Conservation (phyloP, 2,329 filamentous ascomycete species). For the Venturia nashicola region DNA sequence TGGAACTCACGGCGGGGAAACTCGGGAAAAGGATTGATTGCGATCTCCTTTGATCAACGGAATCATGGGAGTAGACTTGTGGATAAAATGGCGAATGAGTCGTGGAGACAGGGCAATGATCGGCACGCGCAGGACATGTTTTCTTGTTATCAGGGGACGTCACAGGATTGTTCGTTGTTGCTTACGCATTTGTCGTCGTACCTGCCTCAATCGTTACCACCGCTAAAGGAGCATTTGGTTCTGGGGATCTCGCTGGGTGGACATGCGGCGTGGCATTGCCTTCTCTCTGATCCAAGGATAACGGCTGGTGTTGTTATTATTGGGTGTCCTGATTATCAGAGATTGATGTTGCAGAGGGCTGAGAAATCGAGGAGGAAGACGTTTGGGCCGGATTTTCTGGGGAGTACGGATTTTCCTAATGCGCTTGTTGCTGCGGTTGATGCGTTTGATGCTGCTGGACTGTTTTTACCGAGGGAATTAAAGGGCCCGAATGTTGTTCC, state of each 20-base stretch:
- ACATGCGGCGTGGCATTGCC: slow-evolving; percentile 73
- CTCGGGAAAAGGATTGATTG: slow-evolving; percentile 51
- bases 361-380: slow-evolving; percentile 52
- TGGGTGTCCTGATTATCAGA: slow-evolving; percentile 78
- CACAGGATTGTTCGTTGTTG: slow-evolving; percentile 60
- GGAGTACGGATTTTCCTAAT: slow-evolving; percentile 64
- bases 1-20: slow-evolving; percentile 43
- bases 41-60: slow-evolving; percentile 78
- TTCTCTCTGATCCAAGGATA: slow-evolving; percentile 68
- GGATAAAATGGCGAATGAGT: slow-evolving; percentile 54
- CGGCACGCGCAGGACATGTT: slow-evolving; percentile 91
- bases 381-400: slow-evolving; percentile 57
- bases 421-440: slow-evolving; percentile 52
- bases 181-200: slow-evolving; percentile 71
- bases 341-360: slow-evolving; percentile 72
- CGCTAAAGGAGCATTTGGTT: slow-evolving; percentile 52
- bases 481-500: neutral
- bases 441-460: slow-evolving; percentile 60
- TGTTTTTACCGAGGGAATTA: slow-evolving; percentile 43
- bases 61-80: slow-evolving; percentile 75
- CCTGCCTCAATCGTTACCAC: slow-evolving; percentile 41
- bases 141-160: slow-evolving; percentile 58
- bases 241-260: slow-evolving; percentile 79
- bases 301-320: slow-evolving; percentile 70
- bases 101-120: slow-evolving; percentile 68